Conservation (phyloP, 345 rosid species). For the Bretschneidera sinensis region DNA sequence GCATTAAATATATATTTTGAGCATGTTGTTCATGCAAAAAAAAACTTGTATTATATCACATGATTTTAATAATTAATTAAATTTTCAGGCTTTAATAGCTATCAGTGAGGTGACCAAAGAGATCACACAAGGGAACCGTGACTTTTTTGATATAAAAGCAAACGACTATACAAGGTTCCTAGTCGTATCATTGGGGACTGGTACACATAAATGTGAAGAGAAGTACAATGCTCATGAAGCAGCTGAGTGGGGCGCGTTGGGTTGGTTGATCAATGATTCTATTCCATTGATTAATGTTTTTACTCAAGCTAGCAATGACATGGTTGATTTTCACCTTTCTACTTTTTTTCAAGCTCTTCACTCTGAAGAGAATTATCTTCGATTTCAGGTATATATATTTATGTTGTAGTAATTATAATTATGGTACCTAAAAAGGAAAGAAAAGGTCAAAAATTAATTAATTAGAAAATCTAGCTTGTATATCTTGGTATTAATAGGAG, state of each 20-base stretch:
- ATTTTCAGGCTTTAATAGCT: conserved; percentile 29
- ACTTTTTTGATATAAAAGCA: conserved; percentile 27
- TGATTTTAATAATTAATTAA: too few relatives aligned
- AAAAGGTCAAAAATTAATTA: too few relatives aligned
- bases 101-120: conserved; percentile 38
- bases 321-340: conserved; percentile 42
- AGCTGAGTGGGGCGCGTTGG: conserved; percentile 44
- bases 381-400: conserved; percentile 61
- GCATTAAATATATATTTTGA: too few relatives aligned
- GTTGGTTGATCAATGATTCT: conserved; percentile 38
- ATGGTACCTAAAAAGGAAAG: too few relatives aligned
- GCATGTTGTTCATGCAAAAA: too few relatives aligned
- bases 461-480: too few relatives aligned
- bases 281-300: conserved; percentile 40
- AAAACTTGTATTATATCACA: too few relatives aligned
- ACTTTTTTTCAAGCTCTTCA: conserved; percentile 31
- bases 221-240: conserved; percentile 32
- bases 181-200: conserved; percentile 44
- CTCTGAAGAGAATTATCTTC: conserved; percentile 32
- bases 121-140: conserved; percentile 17
- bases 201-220: conserved; percentile 18
- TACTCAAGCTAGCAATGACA: conserved; percentile 41
- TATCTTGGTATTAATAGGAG: too few relatives aligned
- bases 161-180: conserved; percentile 28
- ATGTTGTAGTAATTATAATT: too few relatives aligned